Percentiles rank a stretch among this genome's conserved stretches.
Conservation (phyloP, 441 rosid genomes). For the Macaranga tanarius region DNA sequence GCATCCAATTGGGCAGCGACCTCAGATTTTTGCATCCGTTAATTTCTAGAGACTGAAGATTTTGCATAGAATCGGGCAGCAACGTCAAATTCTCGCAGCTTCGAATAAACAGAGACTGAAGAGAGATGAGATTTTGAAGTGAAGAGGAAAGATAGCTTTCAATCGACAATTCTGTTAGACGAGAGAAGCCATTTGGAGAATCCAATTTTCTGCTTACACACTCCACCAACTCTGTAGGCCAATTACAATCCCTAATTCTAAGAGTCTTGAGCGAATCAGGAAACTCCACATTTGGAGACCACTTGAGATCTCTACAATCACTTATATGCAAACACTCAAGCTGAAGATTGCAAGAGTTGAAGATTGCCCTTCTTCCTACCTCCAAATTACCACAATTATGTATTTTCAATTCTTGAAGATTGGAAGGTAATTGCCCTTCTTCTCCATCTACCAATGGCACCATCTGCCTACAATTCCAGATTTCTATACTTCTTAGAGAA, state of each 20-base stretch:
- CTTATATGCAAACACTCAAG: too few relatives aligned
- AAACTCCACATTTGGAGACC: neutral
- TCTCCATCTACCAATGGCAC: neutral
- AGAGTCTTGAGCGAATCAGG: constrained; percentile 14
- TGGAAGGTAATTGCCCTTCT: neutral
- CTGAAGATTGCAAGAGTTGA: neutral
- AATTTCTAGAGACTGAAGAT: too few relatives aligned
- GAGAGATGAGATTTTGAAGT: neutral
- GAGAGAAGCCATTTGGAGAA: constrained; percentile 2
- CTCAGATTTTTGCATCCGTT: too few relatives aligned
- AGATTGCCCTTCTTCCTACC: neutral
- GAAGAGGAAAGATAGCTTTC: neutral
- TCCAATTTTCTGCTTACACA: neutral
- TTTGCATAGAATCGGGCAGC: too few relatives aligned
- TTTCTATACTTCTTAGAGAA: too few relatives aligned
- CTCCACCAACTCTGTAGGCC: neutral
- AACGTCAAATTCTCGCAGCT: constrained; percentile 23
- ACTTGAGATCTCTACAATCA: too few relatives aligned
- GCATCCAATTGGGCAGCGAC: constrained; percentile 29
- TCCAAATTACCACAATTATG: neutral
- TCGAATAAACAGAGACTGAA: neutral
- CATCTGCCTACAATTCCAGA: too few relatives aligned
- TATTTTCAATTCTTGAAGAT: neutral
- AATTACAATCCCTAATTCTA: constrained; percentile 7
- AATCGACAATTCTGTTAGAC: constrained; percentile 7